Percentiles rank a stretch among this genome's conserved stretches.
phyloP scores from a whole-genome alignment of 805 yeast species.

The Candida tibetensis region DNA sequence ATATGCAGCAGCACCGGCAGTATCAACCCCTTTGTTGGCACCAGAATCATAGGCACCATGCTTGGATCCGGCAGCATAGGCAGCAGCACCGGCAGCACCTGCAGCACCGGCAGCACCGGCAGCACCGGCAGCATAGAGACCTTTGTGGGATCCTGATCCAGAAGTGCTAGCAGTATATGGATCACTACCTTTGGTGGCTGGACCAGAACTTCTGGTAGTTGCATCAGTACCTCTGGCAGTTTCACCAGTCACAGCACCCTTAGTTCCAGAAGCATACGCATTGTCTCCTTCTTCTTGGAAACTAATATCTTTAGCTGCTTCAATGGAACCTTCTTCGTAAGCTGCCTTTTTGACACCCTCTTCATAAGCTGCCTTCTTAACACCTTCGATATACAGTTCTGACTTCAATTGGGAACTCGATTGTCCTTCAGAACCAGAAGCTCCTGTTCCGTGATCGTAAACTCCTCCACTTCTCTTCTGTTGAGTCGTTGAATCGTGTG shows the following conservation, averaged over 20 bases:
- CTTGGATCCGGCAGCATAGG: conserved; percentile 15
- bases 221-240: no score
- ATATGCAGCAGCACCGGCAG: conserved; percentile 5
- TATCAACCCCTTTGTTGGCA: not conserved
- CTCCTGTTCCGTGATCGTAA: no score
- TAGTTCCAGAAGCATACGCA: not conserved
- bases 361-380: conserved; percentile 5
- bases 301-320: conserved; percentile 2
- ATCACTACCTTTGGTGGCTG: no score
- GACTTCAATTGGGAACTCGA: not conserved
- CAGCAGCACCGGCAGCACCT: not conserved
- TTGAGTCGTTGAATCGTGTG: no score
- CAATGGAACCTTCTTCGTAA: conserved; percentile 17
- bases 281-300: not conserved
- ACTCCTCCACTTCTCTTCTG: no score
- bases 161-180: conserved; percentile 7
- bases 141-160: conserved; percentile 13
- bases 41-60: conserved; percentile 9
- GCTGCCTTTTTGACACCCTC: conserved; percentile 12
- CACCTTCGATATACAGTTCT: not conserved
- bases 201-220: no score
- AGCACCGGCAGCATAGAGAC: conserved; percentile 8
- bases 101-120: not conserved
- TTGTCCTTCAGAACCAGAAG: no score
- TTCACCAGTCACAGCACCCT: no score